Evolutionary conservation across 73 alveolate genomes (phyloP), one percentile per base, ranked within the genome.

Genomic region (Symbiodinium natans): DNA sequence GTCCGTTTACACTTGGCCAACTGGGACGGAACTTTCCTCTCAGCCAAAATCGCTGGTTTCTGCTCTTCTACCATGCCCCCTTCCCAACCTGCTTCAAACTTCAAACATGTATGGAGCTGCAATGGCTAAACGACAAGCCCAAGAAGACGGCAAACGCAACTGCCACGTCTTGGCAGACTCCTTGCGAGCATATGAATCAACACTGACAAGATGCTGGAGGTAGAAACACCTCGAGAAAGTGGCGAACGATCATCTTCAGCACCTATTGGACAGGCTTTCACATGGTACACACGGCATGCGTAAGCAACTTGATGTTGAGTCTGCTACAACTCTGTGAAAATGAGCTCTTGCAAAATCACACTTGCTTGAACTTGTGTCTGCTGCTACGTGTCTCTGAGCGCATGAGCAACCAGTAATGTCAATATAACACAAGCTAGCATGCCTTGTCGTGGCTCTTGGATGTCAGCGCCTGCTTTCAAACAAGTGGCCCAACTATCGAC

Each of bases 211-310:
- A 3, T 13, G 33, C 93, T 29, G 56, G 42, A 5, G 93, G 93
- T 13, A 85, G 21, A 33, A 85, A 85, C 33, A 80, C 93, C 15
- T 75, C 93, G 31, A 85, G 52, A 23, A 13, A 85, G 41, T 85
- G 93, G 11, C 80, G 93, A n/a, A 34, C 56, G 48, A 85, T 48
- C n/a, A 31, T 19, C 41, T 34, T 23, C 43, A 85, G 40, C 39
- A 85, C 93, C 93, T 85, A n/a, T n/a, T n/a, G n/a, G n/a, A n/a
- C n/a, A n/a, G n/a, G n/a, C n/a, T n/a, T n/a, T n/a, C n/a, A n/a
- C n/a, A n/a, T n/a, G n/a, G n/a, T n/a, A n/a, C n/a, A n/a, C n/a
- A n/a, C n/a, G n/a, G 80, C 54, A 19, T 0, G 3, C n/a, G 33
- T 23, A 17, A 21, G n/a, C 33, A 10, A 77, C 3, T 11, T 56